These are phyloP conservation scores for Magnaporthiopsis incrustans DNA, from an alignment of 2,329 filamentous ascomycete genomes.

Conservation along the genomic window DNA sequence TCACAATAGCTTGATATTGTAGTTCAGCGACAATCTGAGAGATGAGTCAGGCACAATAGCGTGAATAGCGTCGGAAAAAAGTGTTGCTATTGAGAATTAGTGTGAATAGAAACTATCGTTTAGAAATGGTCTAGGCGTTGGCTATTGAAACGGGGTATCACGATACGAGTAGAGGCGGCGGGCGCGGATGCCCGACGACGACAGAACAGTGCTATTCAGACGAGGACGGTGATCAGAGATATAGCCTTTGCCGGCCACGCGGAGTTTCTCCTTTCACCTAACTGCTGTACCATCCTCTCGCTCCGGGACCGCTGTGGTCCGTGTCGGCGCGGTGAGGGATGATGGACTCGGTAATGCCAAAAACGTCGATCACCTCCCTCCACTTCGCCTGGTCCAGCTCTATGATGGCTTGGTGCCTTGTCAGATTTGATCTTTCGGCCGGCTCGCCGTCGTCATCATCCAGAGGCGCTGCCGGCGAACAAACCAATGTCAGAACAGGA, in stretches of 20 bases:
- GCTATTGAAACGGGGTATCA: neutral
- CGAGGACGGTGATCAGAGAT: neutral
- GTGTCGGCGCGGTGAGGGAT: constrained; percentile 73
- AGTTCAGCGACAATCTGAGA: no score
- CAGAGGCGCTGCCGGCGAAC: neutral
- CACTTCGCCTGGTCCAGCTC: constrained; percentile 80
- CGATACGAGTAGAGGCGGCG: neutral
- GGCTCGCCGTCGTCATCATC: constrained; percentile 35
- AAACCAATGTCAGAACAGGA: neutral
- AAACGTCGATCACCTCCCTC: constrained; percentile 67
- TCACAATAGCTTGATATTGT: neutral
- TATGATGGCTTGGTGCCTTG: constrained; percentile 79
- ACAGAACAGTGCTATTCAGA: neutral
- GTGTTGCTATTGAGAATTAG: neutral
- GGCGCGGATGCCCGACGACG: no score
- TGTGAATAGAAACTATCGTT: neutral
- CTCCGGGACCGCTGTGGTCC: constrained; percentile 40
- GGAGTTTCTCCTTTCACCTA: neutral
- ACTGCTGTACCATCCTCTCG: constrained; percentile 21
- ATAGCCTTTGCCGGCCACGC: neutral
- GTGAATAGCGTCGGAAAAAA: neutral
- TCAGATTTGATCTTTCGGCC: constrained; percentile 35
- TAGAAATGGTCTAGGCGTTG: neutral
- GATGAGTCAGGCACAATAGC: neutral
- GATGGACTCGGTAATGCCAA: constrained; percentile 69